phyloP scores from a whole-genome alignment of 2,329 filamentous ascomycete genomes.

The Sclerotinia minor region DNA sequence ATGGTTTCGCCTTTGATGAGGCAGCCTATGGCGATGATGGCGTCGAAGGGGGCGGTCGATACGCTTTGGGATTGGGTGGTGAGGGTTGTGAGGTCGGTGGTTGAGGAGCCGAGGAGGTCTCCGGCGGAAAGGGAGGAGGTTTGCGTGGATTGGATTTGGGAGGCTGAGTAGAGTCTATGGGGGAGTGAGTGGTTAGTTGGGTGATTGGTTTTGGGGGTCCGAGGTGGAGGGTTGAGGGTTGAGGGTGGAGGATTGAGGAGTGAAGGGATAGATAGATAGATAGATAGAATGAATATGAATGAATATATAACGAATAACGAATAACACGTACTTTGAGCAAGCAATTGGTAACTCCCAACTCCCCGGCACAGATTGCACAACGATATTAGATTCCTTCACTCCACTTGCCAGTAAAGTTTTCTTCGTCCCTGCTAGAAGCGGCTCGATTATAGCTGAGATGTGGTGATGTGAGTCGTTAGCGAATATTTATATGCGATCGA shows the following conservation, averaged over 20 bases:
- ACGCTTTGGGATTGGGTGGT: constrained; percentile 44
- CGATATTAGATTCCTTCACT: constrained; percentile 84
- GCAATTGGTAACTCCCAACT: constrained; percentile 94
- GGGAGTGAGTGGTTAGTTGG: neutral
- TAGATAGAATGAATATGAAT: constrained; percentile 4
- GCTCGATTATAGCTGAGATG: constrained; percentile 69
- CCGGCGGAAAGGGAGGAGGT: constrained; percentile 64
- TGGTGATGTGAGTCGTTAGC: constrained; percentile 21
- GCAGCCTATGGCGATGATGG: constrained; percentile 91
- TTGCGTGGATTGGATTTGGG: constrained; percentile 74
- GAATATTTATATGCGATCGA: no score
- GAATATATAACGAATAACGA: neutral
- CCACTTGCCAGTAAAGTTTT: constrained; percentile 75
- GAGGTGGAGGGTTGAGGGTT: neutral
- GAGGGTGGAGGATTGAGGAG: no score
- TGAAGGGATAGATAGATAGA: constrained; percentile 25
- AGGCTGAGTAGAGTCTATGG: constrained; percentile 75
- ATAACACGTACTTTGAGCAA: constrained; percentile 50
- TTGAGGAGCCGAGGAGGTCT: constrained; percentile 70
- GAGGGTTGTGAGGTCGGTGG: constrained; percentile 64
- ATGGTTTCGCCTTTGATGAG: constrained; percentile 98
- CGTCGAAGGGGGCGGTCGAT: constrained; percentile 74
- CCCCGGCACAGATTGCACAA: constrained; percentile 85
- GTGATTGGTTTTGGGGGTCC: no score
- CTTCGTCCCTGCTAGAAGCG: constrained; percentile 78